These are phyloP conservation scores for Backusella circina DNA, from an alignment of 192 early-diverging fungal genomes.

Conservation along the genomic window DNA sequence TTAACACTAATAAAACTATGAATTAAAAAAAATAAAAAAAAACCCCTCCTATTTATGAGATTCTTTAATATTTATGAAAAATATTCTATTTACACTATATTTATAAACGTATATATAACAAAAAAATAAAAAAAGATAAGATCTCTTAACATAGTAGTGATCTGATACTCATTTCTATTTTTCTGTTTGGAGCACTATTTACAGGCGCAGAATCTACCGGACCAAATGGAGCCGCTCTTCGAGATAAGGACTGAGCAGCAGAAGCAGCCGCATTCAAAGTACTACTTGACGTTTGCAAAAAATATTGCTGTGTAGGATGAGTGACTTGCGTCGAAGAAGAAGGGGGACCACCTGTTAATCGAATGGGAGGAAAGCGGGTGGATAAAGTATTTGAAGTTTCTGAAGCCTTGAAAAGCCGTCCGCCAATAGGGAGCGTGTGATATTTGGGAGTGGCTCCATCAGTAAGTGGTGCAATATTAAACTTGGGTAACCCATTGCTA, in stretches of 20 bases:
- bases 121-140: background rate
- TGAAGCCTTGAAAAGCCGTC: background rate
- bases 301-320: constrained; percentile 34
- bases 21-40: no score
- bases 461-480: constrained; percentile 26
- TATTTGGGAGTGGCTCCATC: background rate
- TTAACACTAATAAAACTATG: no score
- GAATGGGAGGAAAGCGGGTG: background rate
- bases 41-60: background rate
- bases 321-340: background rate
- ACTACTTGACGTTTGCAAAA: constrained; percentile 29
- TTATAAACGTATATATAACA: background rate
- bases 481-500: constrained; percentile 14
- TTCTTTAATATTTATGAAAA: constrained; percentile 7
- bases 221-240: background rate
- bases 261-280: constrained; percentile 32
- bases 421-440: constrained; percentile 4
- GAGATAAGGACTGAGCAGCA: constrained; percentile 8
- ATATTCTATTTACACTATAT: constrained; percentile 3
- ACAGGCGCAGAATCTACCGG: background rate
- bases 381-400: background rate
- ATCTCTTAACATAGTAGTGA: constrained; percentile 22
- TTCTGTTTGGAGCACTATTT: background rate
- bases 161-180: constrained; percentile 22
- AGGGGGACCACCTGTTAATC: background rate